Percentiles rank a stretch among this genome's conserved stretches.
phyloP scores from a whole-genome alignment of 768 basidiomycete genomes.

The Podaxis mareebaensis region DNA sequence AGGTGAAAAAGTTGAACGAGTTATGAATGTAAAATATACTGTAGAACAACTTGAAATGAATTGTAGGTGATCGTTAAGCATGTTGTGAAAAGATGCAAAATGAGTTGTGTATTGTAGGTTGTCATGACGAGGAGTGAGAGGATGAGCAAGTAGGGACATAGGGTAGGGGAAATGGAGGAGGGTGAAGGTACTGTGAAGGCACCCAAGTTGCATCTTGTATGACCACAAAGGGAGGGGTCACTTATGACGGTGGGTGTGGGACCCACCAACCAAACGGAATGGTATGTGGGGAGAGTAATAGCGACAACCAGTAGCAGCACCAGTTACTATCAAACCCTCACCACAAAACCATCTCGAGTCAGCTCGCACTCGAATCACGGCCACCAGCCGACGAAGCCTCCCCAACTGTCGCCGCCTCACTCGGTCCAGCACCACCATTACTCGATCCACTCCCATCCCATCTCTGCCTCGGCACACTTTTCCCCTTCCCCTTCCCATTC shows the following conservation, averaged over 20 bases:
- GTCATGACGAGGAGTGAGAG: neutral
- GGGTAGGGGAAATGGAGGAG: neutral
- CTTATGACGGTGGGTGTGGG: no score
- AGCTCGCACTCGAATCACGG: neutral
- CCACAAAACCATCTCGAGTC: neutral
- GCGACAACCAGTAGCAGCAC: no score
- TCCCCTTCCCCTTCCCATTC: conserved; percentile 67
- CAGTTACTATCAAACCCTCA: neutral
- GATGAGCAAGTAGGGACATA: neutral
- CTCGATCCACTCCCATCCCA: conserved; percentile 27
- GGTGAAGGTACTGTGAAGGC: neutral
- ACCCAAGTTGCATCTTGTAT: no score
- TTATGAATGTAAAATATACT: conserved; percentile 7
- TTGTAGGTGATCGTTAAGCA: neutral
- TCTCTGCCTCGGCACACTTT: conserved; percentile 43
- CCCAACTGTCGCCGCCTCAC: conserved; percentile 1
- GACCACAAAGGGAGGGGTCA: no score
- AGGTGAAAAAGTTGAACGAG: neutral
- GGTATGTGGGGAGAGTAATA: neutral
- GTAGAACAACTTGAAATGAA: conserved; percentile 5
- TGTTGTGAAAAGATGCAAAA: conserved; percentile 6
- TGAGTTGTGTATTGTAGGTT: neutral
- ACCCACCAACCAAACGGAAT: neutral
- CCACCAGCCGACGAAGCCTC: neutral
- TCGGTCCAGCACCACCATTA: neutral